These are phyloP conservation scores for Panaeolus cyanescens DNA, from an alignment of 768 basidiomycete species.

Conservation along the genomic window DNA sequence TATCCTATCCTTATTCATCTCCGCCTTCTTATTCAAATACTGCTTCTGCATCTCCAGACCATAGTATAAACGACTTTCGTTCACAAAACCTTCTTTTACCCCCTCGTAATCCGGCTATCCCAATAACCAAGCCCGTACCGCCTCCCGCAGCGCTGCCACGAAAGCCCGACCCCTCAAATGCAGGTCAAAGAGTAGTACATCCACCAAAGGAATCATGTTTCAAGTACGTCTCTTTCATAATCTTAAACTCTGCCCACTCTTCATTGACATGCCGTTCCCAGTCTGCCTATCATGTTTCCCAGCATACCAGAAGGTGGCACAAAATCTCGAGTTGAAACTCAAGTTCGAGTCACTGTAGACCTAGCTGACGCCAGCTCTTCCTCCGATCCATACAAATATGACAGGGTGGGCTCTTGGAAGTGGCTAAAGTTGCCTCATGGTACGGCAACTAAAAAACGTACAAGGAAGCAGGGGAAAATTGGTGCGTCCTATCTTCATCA, in stretches of 20 bases:
- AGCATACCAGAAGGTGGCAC: constrained; percentile 82
- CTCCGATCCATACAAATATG: constrained; percentile 64
- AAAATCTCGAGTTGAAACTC: constrained; percentile 94
- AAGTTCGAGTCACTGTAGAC: constrained; percentile 84
- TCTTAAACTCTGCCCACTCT: constrained; percentile 2
- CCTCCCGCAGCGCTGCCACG: constrained; percentile 64
- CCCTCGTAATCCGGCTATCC: constrained; percentile 39
- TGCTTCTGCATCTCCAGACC: constrained; percentile 18
- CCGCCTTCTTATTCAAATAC: constrained; percentile 29
- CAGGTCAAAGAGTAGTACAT: constrained; percentile 62
- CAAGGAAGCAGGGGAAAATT: constrained; percentile 82
- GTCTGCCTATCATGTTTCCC: constrained; percentile 81
- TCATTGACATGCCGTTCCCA: constrained; percentile 29
- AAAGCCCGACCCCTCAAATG: constrained; percentile 49
- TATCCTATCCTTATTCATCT: constrained; percentile 28
- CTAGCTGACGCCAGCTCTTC: constrained; percentile 69
- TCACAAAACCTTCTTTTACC: constrained; percentile 32
- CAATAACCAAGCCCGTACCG: constrained; percentile 64
- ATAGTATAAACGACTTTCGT: constrained; percentile 28
- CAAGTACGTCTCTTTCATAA: constrained; percentile 51
- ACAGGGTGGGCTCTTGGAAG: constrained; percentile 88
- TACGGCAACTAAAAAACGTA: constrained; percentile 81
- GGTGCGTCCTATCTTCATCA: constrained; percentile 42
- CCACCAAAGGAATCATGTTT: constrained; percentile 76
- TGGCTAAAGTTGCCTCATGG: constrained; percentile 82